Base-by-base conservation (phyloP, 2,329 filamentous ascomycete species). In the Hyphodiscus sp. region DNA sequence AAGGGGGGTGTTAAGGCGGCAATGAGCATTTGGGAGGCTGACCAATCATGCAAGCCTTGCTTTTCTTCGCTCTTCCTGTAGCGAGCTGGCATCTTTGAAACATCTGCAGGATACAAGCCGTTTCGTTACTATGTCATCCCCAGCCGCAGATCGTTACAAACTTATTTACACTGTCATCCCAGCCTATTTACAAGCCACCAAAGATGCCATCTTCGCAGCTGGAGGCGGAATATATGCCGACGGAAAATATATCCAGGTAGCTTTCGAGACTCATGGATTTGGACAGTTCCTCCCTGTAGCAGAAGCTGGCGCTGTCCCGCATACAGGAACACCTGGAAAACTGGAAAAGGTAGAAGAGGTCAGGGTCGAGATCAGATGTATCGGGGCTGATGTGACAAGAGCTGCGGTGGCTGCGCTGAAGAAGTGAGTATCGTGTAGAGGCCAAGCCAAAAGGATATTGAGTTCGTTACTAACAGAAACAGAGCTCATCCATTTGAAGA, bases 211-310 rank as follows among this genome's bases (percentile, higher is more conserved):
- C 58, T 82, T 83, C 63, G 71, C 70, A n/a, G 76, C 77, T 16
- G 79, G 80, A n/a, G 79, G 77, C 1, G 80, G 80, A 18, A 68
- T 72, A 6, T 79, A 76, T 29, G 49, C 77, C 0, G 70, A 70
- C 0, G 76, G 76, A 18, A 74, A 74, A 60, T 83, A 82, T 62
- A 78, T 75, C 30, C 76, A 83, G 58, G 76, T 72, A 61, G 74
- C 74, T 65, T 82, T 73, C 70, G 70, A 72, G 6, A 69, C 70
- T 0, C 58, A 67, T 1, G 85, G 85, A 2, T 79, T 71, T 0
- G 83, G 83, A 0, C 83, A 88, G 63, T 89, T 88, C 67, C 76
- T 80, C 0, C 84, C 84, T 0, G 81, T 79, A 0, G 73, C 74
- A 49, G 67, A 71, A 0, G 81, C 84, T 0, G 63, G 66, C 1